Evolutionary conservation across 2,329 filamentous ascomycete genomes (phyloP).

Genomic region (Ascocoryne sarcoides): DNA sequence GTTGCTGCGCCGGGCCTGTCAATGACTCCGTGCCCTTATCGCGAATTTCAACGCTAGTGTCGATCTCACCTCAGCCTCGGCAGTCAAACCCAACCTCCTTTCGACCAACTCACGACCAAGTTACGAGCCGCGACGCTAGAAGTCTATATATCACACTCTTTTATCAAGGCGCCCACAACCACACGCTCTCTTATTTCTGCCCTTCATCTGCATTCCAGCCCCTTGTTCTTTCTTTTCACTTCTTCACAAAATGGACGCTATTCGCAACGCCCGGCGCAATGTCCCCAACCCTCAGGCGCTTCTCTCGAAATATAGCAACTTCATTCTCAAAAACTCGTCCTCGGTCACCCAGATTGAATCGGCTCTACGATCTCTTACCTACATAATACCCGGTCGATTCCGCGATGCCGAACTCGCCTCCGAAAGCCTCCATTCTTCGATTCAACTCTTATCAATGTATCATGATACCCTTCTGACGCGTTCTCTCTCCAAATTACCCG

Average conservation of each 20-base stretch:
- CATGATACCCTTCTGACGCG: conserved; percentile 79
- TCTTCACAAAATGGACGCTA: neutral
- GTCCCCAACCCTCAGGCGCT: conserved; percentile 51
- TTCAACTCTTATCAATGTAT: conserved; percentile 85
- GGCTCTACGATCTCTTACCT: conserved; percentile 82
- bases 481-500: conserved; percentile 48
- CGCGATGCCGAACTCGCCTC: conserved; percentile 91
- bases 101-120: too few species aligned
- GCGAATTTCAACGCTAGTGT: too few species aligned
- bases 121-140: too few species aligned
- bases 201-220: neutral
- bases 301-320: conserved; percentile 70
- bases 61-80: neutral
- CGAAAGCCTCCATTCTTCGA: conserved; percentile 80
- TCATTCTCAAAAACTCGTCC: conserved; percentile 89
- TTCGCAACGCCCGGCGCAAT: neutral
- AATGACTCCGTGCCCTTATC: too few species aligned
- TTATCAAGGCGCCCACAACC: neutral
- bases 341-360: conserved; percentile 95
- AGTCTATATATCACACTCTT: too few species aligned
- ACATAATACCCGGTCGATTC: conserved; percentile 88
- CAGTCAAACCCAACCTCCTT: neutral
- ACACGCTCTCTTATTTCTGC: neutral
- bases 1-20: too few species aligned
- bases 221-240: neutral